Evolutionary conservation across 345 rosid genomes (phyloP), one percentile per base, ranked within the genome.

Genomic region (Zanthoxylum bungeanum): DNA sequence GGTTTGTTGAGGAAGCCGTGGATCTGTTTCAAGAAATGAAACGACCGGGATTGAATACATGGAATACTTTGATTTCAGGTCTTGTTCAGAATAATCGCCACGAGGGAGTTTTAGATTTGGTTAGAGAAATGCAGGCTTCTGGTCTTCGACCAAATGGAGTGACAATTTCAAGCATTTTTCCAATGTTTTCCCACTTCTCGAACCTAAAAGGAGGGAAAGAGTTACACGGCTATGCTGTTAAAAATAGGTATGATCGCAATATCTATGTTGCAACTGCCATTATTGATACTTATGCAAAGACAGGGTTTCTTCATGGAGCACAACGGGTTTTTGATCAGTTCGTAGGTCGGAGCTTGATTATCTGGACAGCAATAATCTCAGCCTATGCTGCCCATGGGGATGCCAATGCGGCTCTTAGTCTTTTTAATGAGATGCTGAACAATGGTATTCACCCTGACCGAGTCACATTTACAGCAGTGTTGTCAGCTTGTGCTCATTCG

Each of bases 51-150:
- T n/a, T 91, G 22, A 90, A 84, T 69, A 74, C 83, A 7, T 93
- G 98, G 97, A 93, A 93, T 74, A 85, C 89, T 6, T 74, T 91
- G 61, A 76, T 91, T 84, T 87, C 98, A 0, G 97, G 98, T 71
- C 84, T 90, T 66, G 85, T 78, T 79, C 96, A 91, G 79, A 91
- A 93, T 56, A 86, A 87, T 59, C 49, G 66, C 65, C 84, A 82
- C 14, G 88, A 83, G 21, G 77, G 65, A 33, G 84, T 82, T 75
- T 67, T 86, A 56, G 84, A 66, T 62, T 75, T 86, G 72, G 79
- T 87, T 71, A 80, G 81, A 72, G 85, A 88, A 80, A 89, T 91
- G 97, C 84, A 64, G 69, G 73, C 66, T 19, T 73, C 63, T 64
- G 91, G 93, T 70, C 39, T 73, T 10, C 70, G 83, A 75, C 91